Percentiles rank a stretch among this genome's conserved stretches.
Evolutionary conservation across 2,329 filamentous ascomycete species (phyloP).

Genomic region (Lachnellula cervina): DNA sequence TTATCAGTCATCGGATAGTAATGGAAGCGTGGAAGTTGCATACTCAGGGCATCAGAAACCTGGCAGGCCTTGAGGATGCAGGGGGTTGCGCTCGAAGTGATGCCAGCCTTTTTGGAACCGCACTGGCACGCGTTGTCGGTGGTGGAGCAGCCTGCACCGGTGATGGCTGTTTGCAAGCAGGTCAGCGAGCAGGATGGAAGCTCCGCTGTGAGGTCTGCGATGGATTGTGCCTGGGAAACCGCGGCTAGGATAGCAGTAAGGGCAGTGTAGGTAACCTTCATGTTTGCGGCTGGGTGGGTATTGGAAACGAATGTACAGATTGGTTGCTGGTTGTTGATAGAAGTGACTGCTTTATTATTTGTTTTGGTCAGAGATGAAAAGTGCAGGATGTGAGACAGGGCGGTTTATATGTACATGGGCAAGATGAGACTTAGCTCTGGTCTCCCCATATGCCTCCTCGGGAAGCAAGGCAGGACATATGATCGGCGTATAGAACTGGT

Average conservation of each 20-base stretch:
- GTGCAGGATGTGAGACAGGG: background rate
- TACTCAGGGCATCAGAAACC: slow-evolving; percentile 20
- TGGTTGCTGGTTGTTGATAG: background rate
- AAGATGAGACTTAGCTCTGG: too few species aligned
- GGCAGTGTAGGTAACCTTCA: slow-evolving; percentile 14
- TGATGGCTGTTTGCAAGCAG: slow-evolving; percentile 18
- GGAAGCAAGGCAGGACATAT: background rate
- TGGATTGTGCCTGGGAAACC: slow-evolving; percentile 19
- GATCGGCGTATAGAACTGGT: background rate
- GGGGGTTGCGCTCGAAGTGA: slow-evolving; percentile 18
- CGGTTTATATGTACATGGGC: background rate
- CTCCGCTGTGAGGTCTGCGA: slow-evolving; percentile 10
- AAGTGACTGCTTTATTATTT: background rate
- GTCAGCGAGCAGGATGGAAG: slow-evolving; percentile 21
- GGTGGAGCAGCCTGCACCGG: slow-evolving; percentile 13
- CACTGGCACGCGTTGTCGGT: slow-evolving; percentile 24
- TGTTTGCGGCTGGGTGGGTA: slow-evolving; percentile 8
- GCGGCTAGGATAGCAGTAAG: slow-evolving; percentile 10
- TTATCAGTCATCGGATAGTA: background rate
- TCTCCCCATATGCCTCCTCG: too few species aligned
- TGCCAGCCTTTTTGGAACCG: slow-evolving; percentile 13
- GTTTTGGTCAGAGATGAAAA: background rate
- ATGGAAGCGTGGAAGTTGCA: slow-evolving; percentile 2
- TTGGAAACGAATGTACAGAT: background rate
- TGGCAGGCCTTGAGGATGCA: slow-evolving; percentile 21